Conservation (phyloP, 169 alveolate species). For the Neospora caninum region DNA sequence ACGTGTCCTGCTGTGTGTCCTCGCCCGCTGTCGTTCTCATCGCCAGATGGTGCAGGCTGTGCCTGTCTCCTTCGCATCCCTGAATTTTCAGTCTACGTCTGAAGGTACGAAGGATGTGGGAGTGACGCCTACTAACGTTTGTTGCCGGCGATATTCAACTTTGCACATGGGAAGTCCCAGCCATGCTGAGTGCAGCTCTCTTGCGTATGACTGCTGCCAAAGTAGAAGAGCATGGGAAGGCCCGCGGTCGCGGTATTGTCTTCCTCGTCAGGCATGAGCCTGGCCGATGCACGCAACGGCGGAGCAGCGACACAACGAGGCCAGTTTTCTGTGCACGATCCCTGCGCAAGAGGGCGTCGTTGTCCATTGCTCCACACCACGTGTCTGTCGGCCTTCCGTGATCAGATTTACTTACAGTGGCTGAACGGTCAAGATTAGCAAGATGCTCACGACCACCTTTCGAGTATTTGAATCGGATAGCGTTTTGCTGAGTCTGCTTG, state of each 20-base stretch:
- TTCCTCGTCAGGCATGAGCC: slow-evolving; percentile 43
- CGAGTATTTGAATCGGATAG: slow-evolving; percentile 82
- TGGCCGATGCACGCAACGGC: not conserved
- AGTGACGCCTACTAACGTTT: not conserved
- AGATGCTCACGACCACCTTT: slow-evolving; percentile 82
- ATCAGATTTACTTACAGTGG: slow-evolving; percentile 69
- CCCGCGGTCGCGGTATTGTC: slow-evolving; percentile 74
- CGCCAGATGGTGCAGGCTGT: not conserved
- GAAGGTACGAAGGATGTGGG: too few species aligned
- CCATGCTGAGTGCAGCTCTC: not conserved
- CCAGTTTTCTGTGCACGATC: not conserved
- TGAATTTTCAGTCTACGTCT: not conserved
- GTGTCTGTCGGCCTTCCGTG: too few species aligned
- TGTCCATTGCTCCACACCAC: too few species aligned
- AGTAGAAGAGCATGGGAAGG: slow-evolving; percentile 77
- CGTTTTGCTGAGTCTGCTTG: slow-evolving; percentile 80
- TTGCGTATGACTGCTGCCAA: slow-evolving; percentile 62
- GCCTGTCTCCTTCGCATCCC: not conserved
- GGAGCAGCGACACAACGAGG: not conserved
- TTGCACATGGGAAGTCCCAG: not conserved
- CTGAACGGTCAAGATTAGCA: slow-evolving; percentile 76
- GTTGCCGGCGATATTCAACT: slow-evolving; percentile 16
- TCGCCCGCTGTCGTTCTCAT: not conserved
- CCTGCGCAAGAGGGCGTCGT: too few species aligned
- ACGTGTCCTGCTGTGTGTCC: too few species aligned